Evolutionary conservation across 1,139 yeast genomes (phyloP), one percentile per base, ranked within the genome.

Genomic region (Arxiozyma slooffiae): DNA sequence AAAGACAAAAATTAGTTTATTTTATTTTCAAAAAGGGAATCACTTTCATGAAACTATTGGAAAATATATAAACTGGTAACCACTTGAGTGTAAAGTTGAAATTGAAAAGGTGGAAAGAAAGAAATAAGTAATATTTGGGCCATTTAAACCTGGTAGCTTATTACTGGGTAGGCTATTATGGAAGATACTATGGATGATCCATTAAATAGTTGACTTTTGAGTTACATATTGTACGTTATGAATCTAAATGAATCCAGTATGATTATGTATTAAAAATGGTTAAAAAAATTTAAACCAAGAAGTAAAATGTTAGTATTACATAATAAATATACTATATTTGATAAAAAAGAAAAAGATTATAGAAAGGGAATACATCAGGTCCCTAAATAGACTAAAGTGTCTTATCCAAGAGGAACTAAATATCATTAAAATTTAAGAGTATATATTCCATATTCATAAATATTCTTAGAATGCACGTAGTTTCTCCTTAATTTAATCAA

Each of bases 341-440:
- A 80, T 70, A 84, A 79, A 68, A 81, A 81, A 61, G 77, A 82
- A 14, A 79, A 76, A 62, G 82, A 82, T 34, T 92, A 90, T 70
- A 80, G 98, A 72, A 92, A 89, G 71, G 82, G 94, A 57, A 81
- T 86, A 26, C 97, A 92, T 66, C 79, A 75, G 67, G 85, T 83
- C 38, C 95, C 95, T 21, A 85, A 87, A 63, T 88, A 95, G 95
- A 90, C 97, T 51, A 87, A 85, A 71, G 68, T 80, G 56, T 81
- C 95, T 17, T 77, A 84, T 67, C 81, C 97, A 72, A 80, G 77
- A 52, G 85, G 86, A 63, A 97, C 97, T 46, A 76, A 79, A 56
- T 78, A 85, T 67, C 87, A 82, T 69, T 89, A 75, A 65, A 14
- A 41, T 21, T 21, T n/a, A n/a, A n/a, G n/a, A n/a, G n/a, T n/a